Conservation (phyloP, 2,329 filamentous ascomycete species). For the Chalaropsis ovoidea region DNA sequence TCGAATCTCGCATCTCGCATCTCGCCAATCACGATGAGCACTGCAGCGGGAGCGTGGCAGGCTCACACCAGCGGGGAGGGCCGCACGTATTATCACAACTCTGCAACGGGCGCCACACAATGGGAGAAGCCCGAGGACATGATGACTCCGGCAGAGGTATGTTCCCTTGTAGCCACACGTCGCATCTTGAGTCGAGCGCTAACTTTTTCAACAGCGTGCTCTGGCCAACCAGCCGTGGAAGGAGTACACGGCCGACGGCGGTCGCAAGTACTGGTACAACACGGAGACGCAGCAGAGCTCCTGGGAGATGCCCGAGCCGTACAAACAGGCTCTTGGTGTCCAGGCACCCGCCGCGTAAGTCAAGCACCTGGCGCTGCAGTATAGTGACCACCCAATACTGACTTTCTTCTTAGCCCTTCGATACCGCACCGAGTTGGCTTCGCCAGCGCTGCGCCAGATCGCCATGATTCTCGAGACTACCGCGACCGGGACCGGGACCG, state of each 20-base stretch:
- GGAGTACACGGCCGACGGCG: slow-evolving; percentile 77
- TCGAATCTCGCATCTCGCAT: background rate
- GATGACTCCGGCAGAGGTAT: slow-evolving; percentile 72
- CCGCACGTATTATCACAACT: slow-evolving; percentile 83
- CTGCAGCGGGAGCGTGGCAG: slow-evolving; percentile 50
- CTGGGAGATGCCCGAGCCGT: slow-evolving; percentile 84
- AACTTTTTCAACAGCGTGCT: slow-evolving; percentile 49
- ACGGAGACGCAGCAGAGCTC: slow-evolving; percentile 82
- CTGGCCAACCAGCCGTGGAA: slow-evolving; percentile 81
- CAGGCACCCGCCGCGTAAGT: slow-evolving; percentile 16
- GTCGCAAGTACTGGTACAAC: slow-evolving; percentile 92
- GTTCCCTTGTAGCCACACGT: slow-evolving; percentile 25
- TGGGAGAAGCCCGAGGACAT: slow-evolving; percentile 90
- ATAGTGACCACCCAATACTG: background rate
- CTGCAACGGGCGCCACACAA: slow-evolving; percentile 73
- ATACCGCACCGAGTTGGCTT: slow-evolving; percentile 38
- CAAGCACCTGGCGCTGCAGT: background rate
- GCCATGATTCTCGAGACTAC: slow-evolving; percentile 32
- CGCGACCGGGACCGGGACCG: slow-evolving; percentile 28
- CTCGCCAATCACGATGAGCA: slow-evolving; percentile 17
- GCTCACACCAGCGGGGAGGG: slow-evolving; percentile 74
- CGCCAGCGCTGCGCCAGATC: slow-evolving; percentile 29
- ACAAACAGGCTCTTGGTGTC: slow-evolving; percentile 64
- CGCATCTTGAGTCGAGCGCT: background rate
- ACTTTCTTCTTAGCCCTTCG: slow-evolving; percentile 28